phyloP scores from a whole-genome alignment of 306 rosid species.

The Cyamopsis tetragonoloba region DNA sequence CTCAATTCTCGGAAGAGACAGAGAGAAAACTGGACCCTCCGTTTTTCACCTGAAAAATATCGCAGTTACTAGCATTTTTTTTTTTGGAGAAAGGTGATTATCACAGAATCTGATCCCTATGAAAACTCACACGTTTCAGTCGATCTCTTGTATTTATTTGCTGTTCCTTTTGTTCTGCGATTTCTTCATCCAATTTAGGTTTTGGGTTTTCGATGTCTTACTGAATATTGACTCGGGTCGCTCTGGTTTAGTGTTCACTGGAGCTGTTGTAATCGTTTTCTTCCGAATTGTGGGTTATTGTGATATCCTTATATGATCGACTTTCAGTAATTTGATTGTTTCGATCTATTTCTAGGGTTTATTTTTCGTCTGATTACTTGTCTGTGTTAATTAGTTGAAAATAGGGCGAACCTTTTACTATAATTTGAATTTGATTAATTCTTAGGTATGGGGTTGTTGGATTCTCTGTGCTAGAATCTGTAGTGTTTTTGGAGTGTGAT shows the following conservation, averaged over 20 bases:
- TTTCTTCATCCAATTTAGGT: constrained; percentile 1
- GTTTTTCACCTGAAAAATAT: not conserved
- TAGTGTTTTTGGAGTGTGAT: constrained; percentile 4
- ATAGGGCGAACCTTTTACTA: not conserved
- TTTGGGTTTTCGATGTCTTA: constrained; percentile 21
- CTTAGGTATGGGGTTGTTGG: constrained; percentile 5
- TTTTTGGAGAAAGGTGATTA: constrained; percentile 14
- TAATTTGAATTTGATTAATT: constrained; percentile 15
- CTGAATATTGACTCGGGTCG: constrained; percentile 22
- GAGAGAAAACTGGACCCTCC: not conserved
- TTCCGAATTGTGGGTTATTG: not conserved
- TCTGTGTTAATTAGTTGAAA: not conserved
- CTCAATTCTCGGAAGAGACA: constrained; percentile 9
- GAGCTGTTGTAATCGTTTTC: not conserved
- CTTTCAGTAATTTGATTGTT: not conserved
- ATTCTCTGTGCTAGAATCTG: not conserved
- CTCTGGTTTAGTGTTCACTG: constrained; percentile 3
- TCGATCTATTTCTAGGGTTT: constrained; percentile 29
- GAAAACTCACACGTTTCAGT: not conserved
- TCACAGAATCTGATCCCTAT: constrained; percentile 32
- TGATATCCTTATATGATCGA: not conserved
- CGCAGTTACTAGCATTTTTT: not conserved
- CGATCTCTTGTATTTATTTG: constrained; percentile 28
- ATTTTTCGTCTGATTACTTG: not conserved
- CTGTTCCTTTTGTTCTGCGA: constrained; percentile 20